These are phyloP conservation scores for Suillus subaureus DNA, from an alignment of 768 basidiomycete genomes.

Conservation along the genomic window DNA sequence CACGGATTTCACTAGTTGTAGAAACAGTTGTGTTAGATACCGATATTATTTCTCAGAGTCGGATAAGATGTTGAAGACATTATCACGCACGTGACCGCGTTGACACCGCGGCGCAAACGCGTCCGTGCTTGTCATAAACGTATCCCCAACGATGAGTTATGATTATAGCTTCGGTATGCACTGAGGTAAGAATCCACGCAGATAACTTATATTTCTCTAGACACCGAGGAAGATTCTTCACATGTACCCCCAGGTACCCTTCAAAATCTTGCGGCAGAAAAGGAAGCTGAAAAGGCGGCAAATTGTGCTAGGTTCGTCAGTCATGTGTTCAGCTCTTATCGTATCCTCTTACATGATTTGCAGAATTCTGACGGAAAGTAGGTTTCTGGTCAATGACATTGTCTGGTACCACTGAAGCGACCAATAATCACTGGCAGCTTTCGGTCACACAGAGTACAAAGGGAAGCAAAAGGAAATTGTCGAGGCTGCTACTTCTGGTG, in stretches of 20 bases:
- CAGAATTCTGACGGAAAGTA: conserved; percentile 30
- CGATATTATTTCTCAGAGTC: too few relatives aligned
- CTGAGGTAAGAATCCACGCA: not conserved
- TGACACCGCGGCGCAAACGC: not conserved
- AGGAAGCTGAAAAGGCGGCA: not conserved
- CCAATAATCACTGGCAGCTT: conserved; percentile 54
- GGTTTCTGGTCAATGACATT: not conserved
- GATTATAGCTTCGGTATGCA: not conserved
- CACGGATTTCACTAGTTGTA: too few relatives aligned
- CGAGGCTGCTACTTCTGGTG: conserved; percentile 67
- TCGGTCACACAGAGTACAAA: conserved; percentile 68
- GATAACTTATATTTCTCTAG: not conserved
- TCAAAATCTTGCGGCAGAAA: not conserved
- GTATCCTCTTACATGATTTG: not conserved
- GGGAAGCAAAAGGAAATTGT: conserved; percentile 81
- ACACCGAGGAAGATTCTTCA: not conserved
- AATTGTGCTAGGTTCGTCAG: not conserved
- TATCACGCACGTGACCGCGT: conserved; percentile 5
- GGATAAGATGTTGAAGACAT: too few relatives aligned
- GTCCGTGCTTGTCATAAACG: not conserved
- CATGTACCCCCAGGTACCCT: not conserved
- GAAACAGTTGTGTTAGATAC: too few relatives aligned
- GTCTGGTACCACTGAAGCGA: not conserved
- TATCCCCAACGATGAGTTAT: not conserved
- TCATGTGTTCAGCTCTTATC: not conserved